phyloP scores from a whole-genome alignment of 108 stramenopile genomes.

The Aurantiochytrium sp. region DNA sequence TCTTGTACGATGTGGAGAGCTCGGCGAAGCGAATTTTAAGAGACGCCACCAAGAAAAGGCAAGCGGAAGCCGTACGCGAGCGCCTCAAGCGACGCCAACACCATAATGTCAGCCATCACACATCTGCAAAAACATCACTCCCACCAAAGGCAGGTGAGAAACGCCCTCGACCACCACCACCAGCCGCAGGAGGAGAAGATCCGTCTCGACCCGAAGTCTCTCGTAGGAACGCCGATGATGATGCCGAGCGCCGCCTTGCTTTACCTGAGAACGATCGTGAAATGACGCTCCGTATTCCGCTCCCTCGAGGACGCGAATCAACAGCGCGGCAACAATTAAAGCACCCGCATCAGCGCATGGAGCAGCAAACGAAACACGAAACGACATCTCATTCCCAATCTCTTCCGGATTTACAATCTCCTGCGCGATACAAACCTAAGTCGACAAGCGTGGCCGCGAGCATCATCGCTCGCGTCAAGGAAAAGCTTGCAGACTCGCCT shows the following conservation, averaged over 20 bases:
- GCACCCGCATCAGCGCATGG: too few relatives aligned
- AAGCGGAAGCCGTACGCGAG: background rate
- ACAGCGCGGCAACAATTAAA: too few relatives aligned
- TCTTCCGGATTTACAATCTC: background rate
- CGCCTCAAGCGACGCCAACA: background rate
- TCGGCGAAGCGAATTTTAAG: conserved; percentile 21
- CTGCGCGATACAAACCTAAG: background rate
- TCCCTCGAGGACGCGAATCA: background rate
- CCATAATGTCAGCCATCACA: background rate
- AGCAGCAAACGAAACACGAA: too few relatives aligned
- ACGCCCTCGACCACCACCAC: background rate
- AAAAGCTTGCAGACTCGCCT: background rate
- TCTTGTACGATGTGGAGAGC: conserved; percentile 24
- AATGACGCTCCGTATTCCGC: background rate
- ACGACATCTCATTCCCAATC: background rate
- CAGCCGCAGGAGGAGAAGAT: too few relatives aligned
- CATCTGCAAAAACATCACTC: too few relatives aligned
- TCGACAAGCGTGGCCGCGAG: background rate
- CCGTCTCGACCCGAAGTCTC: too few relatives aligned
- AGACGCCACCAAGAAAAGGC: background rate
- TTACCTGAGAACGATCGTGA: background rate
- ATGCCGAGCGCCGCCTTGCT: background rate
- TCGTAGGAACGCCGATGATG: background rate
- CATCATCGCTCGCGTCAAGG: background rate
- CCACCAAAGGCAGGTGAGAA: background rate